Percentiles rank a stretch among this genome's conserved stretches.
Conservation (phyloP, 2,329 filamentous ascomycete genomes). For the Neofusicoccum parvum region DNA sequence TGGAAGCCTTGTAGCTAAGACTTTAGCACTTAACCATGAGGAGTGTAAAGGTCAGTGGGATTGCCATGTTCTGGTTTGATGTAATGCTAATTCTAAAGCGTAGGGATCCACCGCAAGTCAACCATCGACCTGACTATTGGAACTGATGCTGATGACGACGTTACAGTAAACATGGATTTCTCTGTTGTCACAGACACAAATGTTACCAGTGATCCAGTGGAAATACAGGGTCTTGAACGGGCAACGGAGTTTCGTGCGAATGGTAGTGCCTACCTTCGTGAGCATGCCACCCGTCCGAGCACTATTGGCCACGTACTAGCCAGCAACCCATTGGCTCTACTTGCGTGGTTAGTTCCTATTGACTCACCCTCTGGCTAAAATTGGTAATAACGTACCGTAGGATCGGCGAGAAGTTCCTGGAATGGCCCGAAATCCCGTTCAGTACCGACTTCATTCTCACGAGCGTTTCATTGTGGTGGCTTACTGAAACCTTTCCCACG, state of each 20-base stretch:
- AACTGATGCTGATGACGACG: not conserved
- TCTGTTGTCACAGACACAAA: not conserved
- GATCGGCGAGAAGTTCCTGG: not conserved
- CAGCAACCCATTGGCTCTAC: conserved; percentile 57
- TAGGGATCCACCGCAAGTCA: not conserved
- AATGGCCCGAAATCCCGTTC: not conserved
- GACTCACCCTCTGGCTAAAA: too few species aligned
- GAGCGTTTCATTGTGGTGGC: not conserved
- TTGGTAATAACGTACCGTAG: not conserved
- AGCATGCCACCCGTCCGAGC: conserved; percentile 57
- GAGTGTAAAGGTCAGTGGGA: conserved; percentile 49
- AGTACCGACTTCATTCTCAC: not conserved
- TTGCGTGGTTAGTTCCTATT: conserved; percentile 50
- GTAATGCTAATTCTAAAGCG: not conserved
- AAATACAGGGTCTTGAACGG: conserved; percentile 26
- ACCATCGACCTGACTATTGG: not conserved
- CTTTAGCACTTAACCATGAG: conserved; percentile 43
- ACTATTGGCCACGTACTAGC: conserved; percentile 60
- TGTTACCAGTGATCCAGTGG: conserved; percentile 22
- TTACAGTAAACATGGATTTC: not conserved
- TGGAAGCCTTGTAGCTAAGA: conserved; percentile 47
- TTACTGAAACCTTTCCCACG: not conserved
- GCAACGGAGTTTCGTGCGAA: conserved; percentile 37
- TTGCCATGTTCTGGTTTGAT: conserved; percentile 5
- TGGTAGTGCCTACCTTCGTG: conserved; percentile 54